These are phyloP conservation scores for Boletus coccyginus DNA, from an alignment of 768 basidiomycete genomes.

Conservation along the genomic window DNA sequence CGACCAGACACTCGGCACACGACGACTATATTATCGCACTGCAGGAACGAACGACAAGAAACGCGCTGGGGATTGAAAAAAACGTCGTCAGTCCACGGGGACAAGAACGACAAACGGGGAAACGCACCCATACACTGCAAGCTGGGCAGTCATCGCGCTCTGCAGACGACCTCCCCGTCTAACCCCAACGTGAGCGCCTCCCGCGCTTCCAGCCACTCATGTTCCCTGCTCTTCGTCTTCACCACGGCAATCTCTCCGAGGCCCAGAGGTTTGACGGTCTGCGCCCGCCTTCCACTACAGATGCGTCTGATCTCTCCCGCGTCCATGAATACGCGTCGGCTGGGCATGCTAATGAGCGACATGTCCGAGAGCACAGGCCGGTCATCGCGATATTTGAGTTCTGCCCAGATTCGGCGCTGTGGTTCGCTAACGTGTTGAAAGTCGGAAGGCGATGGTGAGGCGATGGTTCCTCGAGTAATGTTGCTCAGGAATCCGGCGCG, in stretches of 20 bases:
- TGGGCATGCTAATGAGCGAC: conserved; percentile 81
- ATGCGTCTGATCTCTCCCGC: conserved; percentile 69
- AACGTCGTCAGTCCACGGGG: background rate
- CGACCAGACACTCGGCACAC: background rate
- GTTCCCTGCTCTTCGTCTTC: conserved; percentile 62
- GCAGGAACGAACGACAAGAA: background rate
- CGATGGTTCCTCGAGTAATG: conserved; percentile 74
- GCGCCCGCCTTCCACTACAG: conserved; percentile 78
- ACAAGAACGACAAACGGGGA: background rate
- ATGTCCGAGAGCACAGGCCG: conserved; percentile 77
- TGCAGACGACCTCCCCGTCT: conserved; percentile 84
- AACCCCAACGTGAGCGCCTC: conserved; percentile 81
- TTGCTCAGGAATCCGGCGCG: conserved; percentile 85
- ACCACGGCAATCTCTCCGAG: conserved; percentile 94
- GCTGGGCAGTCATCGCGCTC: conserved; percentile 49
- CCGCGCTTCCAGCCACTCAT: conserved; percentile 89
- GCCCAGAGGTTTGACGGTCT: conserved; percentile 77
- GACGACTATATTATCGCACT: background rate
- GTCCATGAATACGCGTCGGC: conserved; percentile 75
- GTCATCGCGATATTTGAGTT: conserved; percentile 92
- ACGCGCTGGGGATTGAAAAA: background rate
- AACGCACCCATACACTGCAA: background rate
- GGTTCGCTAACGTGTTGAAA: conserved; percentile 61
- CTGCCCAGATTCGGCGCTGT: conserved; percentile 86
- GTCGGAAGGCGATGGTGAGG: conserved; percentile 57